Evolutionary conservation across 2,329 filamentous ascomycete genomes (phyloP), one percentile per base, ranked within the genome.

Genomic region (Ambrosiella xylebori): DNA sequence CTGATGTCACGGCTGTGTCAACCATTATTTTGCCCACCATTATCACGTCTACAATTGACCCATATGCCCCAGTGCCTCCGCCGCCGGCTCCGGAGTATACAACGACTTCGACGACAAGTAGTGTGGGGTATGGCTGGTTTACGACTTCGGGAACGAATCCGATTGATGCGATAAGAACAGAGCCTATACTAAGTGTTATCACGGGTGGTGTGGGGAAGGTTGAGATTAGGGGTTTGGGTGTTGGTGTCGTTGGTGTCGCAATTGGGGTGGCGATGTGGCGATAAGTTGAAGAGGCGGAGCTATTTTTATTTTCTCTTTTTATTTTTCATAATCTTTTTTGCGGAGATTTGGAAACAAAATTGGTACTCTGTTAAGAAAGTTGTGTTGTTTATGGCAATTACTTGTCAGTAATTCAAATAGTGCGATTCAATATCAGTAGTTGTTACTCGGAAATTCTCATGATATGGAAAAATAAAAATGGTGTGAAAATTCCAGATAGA

Each of bases 191-290:
- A 2, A 57, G 50, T 13, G 36, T 60, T 8, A 45, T 60, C 37
- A 36, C 36, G 11, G 57, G 51, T 53, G 40, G 49, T 27, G 54
- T 47, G 6, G 36, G 36, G 12, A 45, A 54, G 15, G 13, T 47
- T 19, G 54, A 57, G 19, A 38, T 57, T 7, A 36, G 54, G 12
- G 38, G 40, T 4, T 39, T 57, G 11, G 37, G 54, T 5, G 50
- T 51, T 50, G 54, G 58, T 0, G 58, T 51, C 12, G 17, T 57
- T 54, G 15, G 11, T 60, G 11, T 47, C 19, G 44, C 44, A 15
- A 15, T 13, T 37, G 54, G 49, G 6, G 45, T 54, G 2, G 7
- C 47, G 8, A 54, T 60, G 39, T 57, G 54, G 54, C 36, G 54
- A 17, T 51, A 49, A 7, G 58, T 49, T 8, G 17, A 8, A 41